Conservation (phyloP, 176 grass and related monocot genomes). For the Lolium multiflorum region DNA sequence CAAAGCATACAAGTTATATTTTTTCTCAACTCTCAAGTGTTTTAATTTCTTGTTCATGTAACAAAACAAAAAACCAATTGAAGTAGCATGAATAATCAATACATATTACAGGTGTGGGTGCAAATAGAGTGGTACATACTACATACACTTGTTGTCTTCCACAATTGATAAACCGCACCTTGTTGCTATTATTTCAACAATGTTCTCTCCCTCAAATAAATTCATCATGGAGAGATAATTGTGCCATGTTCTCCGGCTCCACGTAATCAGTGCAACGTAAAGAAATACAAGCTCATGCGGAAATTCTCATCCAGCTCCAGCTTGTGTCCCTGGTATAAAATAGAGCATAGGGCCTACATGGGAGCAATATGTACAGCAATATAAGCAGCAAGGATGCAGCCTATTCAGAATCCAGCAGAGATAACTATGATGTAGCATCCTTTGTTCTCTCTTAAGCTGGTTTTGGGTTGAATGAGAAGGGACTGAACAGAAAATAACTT, state of each 20-base stretch:
- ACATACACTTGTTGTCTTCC: background rate
- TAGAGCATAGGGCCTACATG: too few species aligned
- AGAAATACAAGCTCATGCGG: background rate
- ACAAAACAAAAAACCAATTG: background rate
- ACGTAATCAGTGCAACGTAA: background rate
- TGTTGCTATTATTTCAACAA: background rate
- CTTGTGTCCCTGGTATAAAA: background rate
- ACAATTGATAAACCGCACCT: background rate
- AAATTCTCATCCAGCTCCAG: background rate
- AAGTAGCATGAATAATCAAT: background rate
- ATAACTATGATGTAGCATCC: background rate
- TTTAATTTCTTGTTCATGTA: background rate
- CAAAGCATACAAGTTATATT: background rate
- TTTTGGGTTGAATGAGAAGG: background rate
- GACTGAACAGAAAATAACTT: background rate
- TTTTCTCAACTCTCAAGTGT: background rate
- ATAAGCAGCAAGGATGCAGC: too few species aligned
- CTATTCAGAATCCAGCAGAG: too few species aligned
- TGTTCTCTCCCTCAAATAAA: background rate
- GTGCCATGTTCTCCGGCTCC: background rate
- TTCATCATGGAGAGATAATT: background rate
- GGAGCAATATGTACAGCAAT: too few species aligned
- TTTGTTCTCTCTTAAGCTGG: conserved; percentile 14
- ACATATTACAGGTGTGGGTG: background rate
- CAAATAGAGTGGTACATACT: background rate